These are phyloP conservation scores for Metschnikowia kunwiensis DNA, from an alignment of 805 yeast species.

Conservation along the genomic window DNA sequence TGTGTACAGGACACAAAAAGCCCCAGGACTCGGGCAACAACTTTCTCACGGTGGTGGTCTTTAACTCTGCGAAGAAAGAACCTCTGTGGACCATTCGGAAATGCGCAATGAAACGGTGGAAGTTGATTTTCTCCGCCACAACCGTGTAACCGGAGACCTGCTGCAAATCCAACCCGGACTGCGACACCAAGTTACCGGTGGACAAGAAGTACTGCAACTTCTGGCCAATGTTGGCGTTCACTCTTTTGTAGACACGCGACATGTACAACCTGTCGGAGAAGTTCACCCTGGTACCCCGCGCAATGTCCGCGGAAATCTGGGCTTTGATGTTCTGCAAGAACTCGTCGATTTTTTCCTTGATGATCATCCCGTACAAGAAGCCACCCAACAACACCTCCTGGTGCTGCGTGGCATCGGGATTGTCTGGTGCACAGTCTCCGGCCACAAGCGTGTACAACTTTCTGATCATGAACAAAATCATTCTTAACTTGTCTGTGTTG, in stretches of 20 bases:
- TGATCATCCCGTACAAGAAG: slow-evolving; percentile 91
- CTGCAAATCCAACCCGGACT: slow-evolving; percentile 95
- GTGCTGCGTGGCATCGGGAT: slow-evolving; percentile 99
- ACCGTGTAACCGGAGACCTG: slow-evolving; percentile 98
- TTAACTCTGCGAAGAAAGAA: slow-evolving; percentile 96
- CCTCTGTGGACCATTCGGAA: slow-evolving; percentile 99
- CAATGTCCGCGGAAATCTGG: slow-evolving; percentile 76
- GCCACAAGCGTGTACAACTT: slow-evolving; percentile 92
- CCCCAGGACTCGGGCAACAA: slow-evolving; percentile 98
- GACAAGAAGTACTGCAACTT: slow-evolving; percentile 92
- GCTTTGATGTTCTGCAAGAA: slow-evolving; percentile 68
- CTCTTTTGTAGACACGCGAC: slow-evolving; percentile 69
- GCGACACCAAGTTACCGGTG: slow-evolving; percentile 95
- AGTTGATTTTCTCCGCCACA: slow-evolving; percentile 97
- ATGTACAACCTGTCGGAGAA: slow-evolving; percentile 83
- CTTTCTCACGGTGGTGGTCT: slow-evolving; percentile 96
- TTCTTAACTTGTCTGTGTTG: slow-evolving; percentile 75
- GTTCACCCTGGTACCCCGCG: slow-evolving; percentile 76
- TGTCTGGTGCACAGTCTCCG: slow-evolving; percentile 94
- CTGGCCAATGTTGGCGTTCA: slow-evolving; percentile 91
- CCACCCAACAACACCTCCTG: slow-evolving; percentile 96
- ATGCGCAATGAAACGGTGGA: slow-evolving; percentile 95
- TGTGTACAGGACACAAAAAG: slow-evolving; percentile 96
- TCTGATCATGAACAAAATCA: slow-evolving; percentile 91
- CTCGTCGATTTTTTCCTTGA: slow-evolving; percentile 95